Base-by-base conservation (phyloP, 345 rosid genomes). In the Acer negundo region DNA sequence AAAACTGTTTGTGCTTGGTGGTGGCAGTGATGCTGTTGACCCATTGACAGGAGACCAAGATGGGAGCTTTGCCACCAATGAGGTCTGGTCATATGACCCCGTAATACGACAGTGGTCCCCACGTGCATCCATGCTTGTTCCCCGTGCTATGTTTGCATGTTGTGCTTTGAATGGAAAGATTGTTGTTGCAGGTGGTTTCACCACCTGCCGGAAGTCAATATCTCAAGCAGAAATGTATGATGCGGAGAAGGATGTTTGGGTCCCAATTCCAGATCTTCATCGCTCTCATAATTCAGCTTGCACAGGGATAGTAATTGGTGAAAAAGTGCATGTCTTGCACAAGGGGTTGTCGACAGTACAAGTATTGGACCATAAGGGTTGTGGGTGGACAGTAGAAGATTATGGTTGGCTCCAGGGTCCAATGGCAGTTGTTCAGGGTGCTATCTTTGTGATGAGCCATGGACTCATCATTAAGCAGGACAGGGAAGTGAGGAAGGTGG, bases 131-230 rank as follows among this genome's bases (percentile, higher is more conserved):
- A 96, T 96, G 99, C 92, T 90, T 22, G 96, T 96, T 13, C 93
- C 99, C 13, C 95, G 98, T 55, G 92, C 98, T 26, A 96, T 94
- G 99, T 96, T 96, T 83, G 98, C 99, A 0, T 96, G 99, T 58
- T 92, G 96, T 7, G 85, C 86, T 58, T 83, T 96, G 79, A 86
- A 96, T 24, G 99, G 97, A 72, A 93, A 91, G 80, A 91, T 96
- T 75, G 81, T 96, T 3, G 97, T 92, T 28, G 97, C 99, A 0
- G 99, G 99, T 2, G 99, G 98, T 13, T 93, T 96, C 78, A 96
- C 99, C 23, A 91, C 88, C 80, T 91, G 98, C 80, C 85, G 94
- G 23, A 93, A 91, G 77, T 93, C 98, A 38, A 91, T 96, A 44
- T 96, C 97, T 62, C 91, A 87, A 80, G 99, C 95, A 3, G 99